These are phyloP conservation scores for Xylaria acuta DNA, from an alignment of 495 filamentous ascomycete genomes.

Conservation along the genomic window DNA sequence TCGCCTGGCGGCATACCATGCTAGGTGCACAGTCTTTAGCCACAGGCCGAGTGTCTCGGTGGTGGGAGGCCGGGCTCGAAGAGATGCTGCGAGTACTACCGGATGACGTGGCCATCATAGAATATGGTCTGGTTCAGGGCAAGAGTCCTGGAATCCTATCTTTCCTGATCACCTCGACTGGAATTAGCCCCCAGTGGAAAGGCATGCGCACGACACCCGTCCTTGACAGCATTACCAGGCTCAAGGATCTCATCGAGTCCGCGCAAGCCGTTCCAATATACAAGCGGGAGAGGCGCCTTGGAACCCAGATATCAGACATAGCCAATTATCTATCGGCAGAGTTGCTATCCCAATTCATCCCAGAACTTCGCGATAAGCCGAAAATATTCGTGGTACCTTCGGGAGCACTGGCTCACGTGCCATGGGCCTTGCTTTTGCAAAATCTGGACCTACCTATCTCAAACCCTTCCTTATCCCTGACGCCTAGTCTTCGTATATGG, in stretches of 20 bases:
- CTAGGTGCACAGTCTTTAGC: background rate
- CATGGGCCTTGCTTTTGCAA: constrained; percentile 25
- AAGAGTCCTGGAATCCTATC: constrained; percentile 16
- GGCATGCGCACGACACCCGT: background rate
- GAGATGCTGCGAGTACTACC: constrained; percentile 10
- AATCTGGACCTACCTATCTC: background rate
- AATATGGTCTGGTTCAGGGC: constrained; percentile 9
- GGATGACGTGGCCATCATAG: constrained; percentile 9
- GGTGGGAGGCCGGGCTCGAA: constrained; percentile 4
- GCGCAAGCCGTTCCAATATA: background rate
- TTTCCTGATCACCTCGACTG: constrained; percentile 10
- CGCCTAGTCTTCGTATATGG: constrained; percentile 26
- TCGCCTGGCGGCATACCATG: constrained; percentile 12
- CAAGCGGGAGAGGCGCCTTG: constrained; percentile 7
- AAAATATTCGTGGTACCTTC: constrained; percentile 17
- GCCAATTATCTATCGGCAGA: constrained; percentile 4
- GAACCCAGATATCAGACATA: constrained; percentile 5
- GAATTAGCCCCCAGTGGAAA: constrained; percentile 10
- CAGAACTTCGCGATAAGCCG: constrained; percentile 15
- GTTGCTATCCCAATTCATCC: background rate
- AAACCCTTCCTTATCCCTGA: constrained; percentile 16
- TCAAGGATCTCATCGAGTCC: constrained; percentile 14
- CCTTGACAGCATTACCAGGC: background rate
- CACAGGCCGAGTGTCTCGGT: background rate
- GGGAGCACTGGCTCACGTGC: constrained; percentile 17